Evolutionary conservation across 345 rosid genomes (phyloP).

Genomic region (Triadica sebifera): DNA sequence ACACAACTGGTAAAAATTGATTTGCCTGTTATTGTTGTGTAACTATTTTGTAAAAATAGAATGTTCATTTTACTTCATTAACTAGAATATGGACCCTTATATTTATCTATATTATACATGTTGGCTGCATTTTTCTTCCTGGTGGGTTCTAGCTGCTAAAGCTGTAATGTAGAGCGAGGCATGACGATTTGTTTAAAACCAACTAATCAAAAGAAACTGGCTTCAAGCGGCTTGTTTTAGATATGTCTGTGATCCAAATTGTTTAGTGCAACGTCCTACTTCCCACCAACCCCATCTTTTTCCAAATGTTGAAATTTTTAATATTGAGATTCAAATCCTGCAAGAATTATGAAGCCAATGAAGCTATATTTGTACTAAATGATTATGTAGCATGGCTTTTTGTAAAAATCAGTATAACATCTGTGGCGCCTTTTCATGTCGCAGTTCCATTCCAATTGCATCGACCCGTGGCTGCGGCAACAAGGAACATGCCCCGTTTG

Average conservation of each 20-base stretch:
- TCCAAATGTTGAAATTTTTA: no score
- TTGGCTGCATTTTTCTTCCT: background rate
- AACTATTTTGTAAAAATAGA: no score
- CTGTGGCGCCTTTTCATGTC: constrained; percentile 8
- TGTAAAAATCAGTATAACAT: background rate
- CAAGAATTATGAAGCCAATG: background rate
- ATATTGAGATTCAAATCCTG: background rate
- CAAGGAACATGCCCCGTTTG: constrained; percentile 90
- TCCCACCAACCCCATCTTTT: no score
- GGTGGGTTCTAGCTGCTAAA: background rate
- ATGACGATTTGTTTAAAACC: background rate
- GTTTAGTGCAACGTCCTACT: no score
- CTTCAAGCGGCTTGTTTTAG: background rate
- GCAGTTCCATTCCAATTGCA: constrained; percentile 84
- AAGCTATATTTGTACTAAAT: background rate
- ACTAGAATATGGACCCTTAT: background rate
- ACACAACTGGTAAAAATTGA: no score
- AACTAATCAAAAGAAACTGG: background rate
- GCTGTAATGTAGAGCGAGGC: background rate
- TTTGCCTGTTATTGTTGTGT: no score
- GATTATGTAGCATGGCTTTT: background rate
- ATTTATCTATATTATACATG: background rate
- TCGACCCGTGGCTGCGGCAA: constrained; percentile 75
- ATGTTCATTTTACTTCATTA: background rate
- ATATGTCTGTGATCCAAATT: background rate